Base-by-base conservation (phyloP, 768 basidiomycete genomes). In the Harrya chromipes region DNA sequence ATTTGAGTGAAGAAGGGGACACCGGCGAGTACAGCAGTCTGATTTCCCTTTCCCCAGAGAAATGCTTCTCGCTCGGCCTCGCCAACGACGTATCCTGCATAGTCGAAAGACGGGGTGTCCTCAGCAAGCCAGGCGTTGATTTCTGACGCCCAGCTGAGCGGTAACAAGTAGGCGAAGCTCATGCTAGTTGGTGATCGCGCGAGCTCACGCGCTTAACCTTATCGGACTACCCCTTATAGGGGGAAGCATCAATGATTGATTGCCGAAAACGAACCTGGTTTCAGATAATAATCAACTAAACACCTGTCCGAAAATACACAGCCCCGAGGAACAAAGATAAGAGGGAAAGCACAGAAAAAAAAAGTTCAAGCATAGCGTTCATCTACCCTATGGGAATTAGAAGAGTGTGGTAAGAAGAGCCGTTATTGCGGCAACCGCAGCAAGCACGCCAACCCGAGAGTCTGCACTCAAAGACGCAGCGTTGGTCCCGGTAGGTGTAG, bases 41-140 rank as follows among this genome's bases (percentile, higher is more conserved):
- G 77, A 44, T 83, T 81, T 51, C 91, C 92, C 72, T 99, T 98
- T 42, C 94, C 95, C 58, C 92, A 78, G 16, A 98, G 79, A 63
- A 84, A 87, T 7, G 97, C 97, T 65, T 89, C 85, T 36, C 92
- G 83, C 33, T 80, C 72, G 7, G 80, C 86, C 63, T 98, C 94
- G 13, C 95, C 95, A 9, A 99, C 95, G 41, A 98, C 92, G 62
- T 88, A 95, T 2, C 95, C 95, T 34, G 89, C 94, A 56, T 92
- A 97, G 69, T 99, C 95, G 58, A 97, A 97, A 1, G 91, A 94
- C 1, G 95, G 95, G 0, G 87, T 89, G 64, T 98, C 95, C 70
- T 99, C 95, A 8, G 81, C 81, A 26, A 94, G 80, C 95, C 95
- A 99, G 13, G 65, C 72, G 3, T 78, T 71, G 46, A 98, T 79